Evolutionary conservation across 192 early-diverging fungal genomes (phyloP), one percentile per base, ranked within the genome.

Genomic region (Tieghemiomyces parasiticus): DNA sequence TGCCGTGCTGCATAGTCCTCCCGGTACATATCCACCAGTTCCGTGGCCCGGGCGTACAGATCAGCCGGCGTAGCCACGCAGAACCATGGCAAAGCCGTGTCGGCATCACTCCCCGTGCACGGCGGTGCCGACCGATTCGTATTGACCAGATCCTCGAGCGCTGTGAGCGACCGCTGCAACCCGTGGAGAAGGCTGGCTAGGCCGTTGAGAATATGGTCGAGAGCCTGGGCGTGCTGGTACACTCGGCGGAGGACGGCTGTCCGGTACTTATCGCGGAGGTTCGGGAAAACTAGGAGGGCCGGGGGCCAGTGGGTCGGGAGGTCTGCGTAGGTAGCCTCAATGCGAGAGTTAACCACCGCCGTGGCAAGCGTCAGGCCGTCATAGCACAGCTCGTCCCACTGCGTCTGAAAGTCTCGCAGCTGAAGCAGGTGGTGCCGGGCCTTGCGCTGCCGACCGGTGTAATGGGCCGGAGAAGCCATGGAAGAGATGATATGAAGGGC

Each of bases 221-320:
- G 50, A 14, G n/a, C 26, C 9, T 52, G n/a, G 26, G 28, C 22
- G 26, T 52, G 46, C 20, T 47, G 20, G 8, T 47, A 47, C 25
- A 47, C 46, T 6, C 25, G 46, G 19, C 19, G 20, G 29, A 13
- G 22, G 25, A 25, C 22, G 22, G 14, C 14, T 29, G 13, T 20
- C 25, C 22, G 13, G 50, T 52, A 52, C 2, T 26, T 22, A 22
- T 20, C 50, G n/a, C 28, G 22, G 50, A 52, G 50, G 26, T 52
- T 29, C 22, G 22, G 50, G 28, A 52, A 52, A 1, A 26, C 50
- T 26, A 52, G 29, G 2, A 52, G 50, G 2, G 26, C 50, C 14
- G 50, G 50, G 19, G 50, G 50, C 50, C 50, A 52, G n/a, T 52
- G 19, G 50, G 26, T 28, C 25, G 50, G 50, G 2, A 25, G n/a